Evolutionary conservation across 169 alveolate genomes (phyloP), one percentile per base, ranked within the genome.

Genomic region (Plasmodium vinckei): DNA sequence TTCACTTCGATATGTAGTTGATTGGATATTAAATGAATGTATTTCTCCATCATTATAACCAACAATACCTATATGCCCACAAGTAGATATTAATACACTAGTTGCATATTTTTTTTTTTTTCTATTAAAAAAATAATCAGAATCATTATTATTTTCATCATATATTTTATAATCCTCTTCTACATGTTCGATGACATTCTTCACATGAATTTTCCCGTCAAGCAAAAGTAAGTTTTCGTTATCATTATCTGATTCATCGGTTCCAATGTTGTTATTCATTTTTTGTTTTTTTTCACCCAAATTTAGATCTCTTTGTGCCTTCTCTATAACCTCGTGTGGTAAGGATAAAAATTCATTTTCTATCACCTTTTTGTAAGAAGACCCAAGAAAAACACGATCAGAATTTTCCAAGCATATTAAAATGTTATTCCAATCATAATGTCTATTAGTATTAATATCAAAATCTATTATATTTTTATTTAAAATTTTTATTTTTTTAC

Each of bases 11-110:
- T 71, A 77, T 54, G 73, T 65, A 42, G 72, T 49, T 51, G 93
- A 93, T 87, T 97, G 98, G 87, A 98, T 95, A 59, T 96, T 97
- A 87, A 98, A 96, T 49, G 96, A 95, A 88, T 96, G 97, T 12
- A 98, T 88, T 39, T 91, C 75, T 27, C 99, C 99, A 87, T 92
- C 93, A 57, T 86, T 95, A 93, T 95, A 97, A 15, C 99, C 99
- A 57, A 96, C 96, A 71, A 96, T 91, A n/a, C 97, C 98, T 89
- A 96, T 96, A 92, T 98, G 97, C 0, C 99, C 99, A 82, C 99
- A 98, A 15, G 94, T 94, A 23, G 98, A 94, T 49, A 97, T 95
- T 46, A 95, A 93, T 7, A 96, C 93, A 33, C 98, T 94, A 53
- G 96, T 95, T 56, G 97, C 97, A 13, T 73, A 25, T 79, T 64